A percentile compares a stretch with the other conserved stretches of the same genome.
These are phyloP conservation scores for Prunus mume DNA, from an alignment of 306 rosid species.

Conservation along the genomic window DNA sequence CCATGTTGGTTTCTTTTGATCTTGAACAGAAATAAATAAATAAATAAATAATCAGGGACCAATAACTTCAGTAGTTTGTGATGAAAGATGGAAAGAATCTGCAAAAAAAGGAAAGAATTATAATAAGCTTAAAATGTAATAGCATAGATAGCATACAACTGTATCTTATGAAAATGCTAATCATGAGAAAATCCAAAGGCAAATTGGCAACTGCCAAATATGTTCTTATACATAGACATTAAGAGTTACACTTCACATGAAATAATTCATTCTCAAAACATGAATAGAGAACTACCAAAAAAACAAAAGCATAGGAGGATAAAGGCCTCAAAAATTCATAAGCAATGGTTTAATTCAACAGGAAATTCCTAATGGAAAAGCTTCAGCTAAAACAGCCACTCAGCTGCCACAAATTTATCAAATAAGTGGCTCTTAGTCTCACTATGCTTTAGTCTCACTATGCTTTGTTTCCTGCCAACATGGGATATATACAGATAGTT, in stretches of 20 bases:
- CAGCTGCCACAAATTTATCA: too few species aligned
- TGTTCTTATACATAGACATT: neutral
- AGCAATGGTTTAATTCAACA: too few species aligned
- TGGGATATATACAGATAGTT: neutral
- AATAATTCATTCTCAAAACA: neutral
- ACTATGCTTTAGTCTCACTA: neutral
- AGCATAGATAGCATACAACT: neutral
- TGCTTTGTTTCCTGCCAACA: neutral
- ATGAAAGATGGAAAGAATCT: conserved; percentile 19
- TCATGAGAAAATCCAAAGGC: neutral
- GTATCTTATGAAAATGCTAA: neutral
- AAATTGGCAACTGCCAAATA: neutral
- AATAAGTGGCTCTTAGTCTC: neutral
- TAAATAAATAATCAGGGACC: too few species aligned
- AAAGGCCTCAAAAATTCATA: too few species aligned
- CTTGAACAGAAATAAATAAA: neutral
- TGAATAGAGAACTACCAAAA: neutral
- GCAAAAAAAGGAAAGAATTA: conserved; percentile 5
- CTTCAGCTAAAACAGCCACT: too few species aligned
- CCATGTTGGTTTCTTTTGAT: neutral
- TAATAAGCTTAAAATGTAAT: neutral
- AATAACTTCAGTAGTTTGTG: neutral
- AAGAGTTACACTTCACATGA: neutral
- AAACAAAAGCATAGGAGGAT: too few species aligned
- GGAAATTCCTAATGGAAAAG: too few species aligned